Evolutionary conservation across 768 basidiomycete genomes (phyloP).

Genomic region (Collybia mongolica): DNA sequence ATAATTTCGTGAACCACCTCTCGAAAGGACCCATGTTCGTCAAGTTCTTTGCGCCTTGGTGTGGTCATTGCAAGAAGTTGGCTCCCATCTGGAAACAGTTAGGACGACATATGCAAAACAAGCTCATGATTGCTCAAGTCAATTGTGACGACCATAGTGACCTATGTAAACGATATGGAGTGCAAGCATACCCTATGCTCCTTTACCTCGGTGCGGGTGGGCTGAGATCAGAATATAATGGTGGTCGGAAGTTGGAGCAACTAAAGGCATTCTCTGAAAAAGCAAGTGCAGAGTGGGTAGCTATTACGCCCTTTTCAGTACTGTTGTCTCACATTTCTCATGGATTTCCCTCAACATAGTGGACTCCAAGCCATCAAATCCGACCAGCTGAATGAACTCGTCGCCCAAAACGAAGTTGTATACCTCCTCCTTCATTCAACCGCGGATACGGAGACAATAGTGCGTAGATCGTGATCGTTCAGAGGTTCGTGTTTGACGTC

Average conservation of each 20-base stretch:
- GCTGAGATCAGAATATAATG: constrained; percentile 69
- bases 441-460: constrained; percentile 35
- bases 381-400: constrained; percentile 38
- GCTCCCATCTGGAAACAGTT: constrained; percentile 81
- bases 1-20: constrained; percentile 38
- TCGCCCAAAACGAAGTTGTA: constrained; percentile 42
- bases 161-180: constrained; percentile 63
- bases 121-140: constrained; percentile 80
- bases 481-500: background rate
- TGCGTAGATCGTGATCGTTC: constrained; percentile 16
- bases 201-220: constrained; percentile 61
- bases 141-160: constrained; percentile 79
- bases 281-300: constrained; percentile 66
- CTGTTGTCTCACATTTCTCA: background rate
- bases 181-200: constrained; percentile 85
- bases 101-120: constrained; percentile 65
- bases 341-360: constrained; percentile 10
- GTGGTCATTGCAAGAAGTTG: constrained; percentile 95
- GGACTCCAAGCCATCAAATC: constrained; percentile 30
- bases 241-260: constrained; percentile 68
- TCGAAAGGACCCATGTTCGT: constrained; percentile 46
- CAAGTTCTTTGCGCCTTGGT: constrained; percentile 93
- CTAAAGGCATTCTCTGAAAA: constrained; percentile 75
- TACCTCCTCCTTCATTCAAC: constrained; percentile 50
- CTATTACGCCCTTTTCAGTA: background rate